Base-by-base conservation (phyloP, 768 basidiomycete species). In the Cantharellus cinnabarinus region DNA sequence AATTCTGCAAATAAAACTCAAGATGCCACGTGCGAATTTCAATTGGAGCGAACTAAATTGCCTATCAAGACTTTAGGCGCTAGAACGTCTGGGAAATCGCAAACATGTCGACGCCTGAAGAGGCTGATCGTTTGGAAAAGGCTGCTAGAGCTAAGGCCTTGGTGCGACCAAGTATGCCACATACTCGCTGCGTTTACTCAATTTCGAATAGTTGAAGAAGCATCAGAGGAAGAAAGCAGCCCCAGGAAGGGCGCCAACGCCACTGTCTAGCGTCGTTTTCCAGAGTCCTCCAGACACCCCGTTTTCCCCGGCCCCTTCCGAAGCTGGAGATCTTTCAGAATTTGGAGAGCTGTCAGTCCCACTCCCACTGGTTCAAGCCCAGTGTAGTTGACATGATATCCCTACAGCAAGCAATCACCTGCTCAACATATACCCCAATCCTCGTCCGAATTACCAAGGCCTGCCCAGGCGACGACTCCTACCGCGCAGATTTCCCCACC, bases 101-200 rank as follows among this genome's bases (percentile, higher is more conserved):
- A 29, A 29, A 29, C 20, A 42, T 40, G 56, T 5, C 39, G 34
- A 57, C 37, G 5, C 35, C 52, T 10, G 52, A 54, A 10, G 80
- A 81, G 61, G 64, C 58, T 15, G 88, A 89, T 62, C 79, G 87
- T 62, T 84, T 85, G 58, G 79, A 79, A 14, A 88, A 84, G 70
- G 79, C 87, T 59, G 88, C 88, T 2, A 79, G 88, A 62, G 88
- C 84, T 59, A 86, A 84, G 69, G 86, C 84, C 55, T 66, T 90
- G 79, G 88, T 89, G 68, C 60, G 76, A 42, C 14, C 4, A 41
- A 10, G 34, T 53, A 44, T 54, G 38, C 4, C 14, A 35, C 10
- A n/a, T 35, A 38, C 42, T 58, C 14, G 57, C 57, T n/a, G 53
- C 58, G 56, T 48, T 51, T 35, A 50, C 14, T 42, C 40, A 69